Base-by-base conservation (phyloP, 208 protist genomes). In the Trypanosoma mega region DNA sequence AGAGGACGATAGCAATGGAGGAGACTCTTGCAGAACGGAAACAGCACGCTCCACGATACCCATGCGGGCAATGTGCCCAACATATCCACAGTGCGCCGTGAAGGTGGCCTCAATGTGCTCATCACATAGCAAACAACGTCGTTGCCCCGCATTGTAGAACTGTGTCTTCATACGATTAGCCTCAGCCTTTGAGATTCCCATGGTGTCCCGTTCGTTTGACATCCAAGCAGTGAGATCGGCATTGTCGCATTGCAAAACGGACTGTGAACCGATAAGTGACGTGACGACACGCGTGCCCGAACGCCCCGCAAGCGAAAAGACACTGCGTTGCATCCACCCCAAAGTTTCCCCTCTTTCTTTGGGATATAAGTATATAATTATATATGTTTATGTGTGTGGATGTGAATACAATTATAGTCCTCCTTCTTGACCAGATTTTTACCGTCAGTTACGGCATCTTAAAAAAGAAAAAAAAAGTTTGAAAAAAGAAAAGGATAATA, bases 1-100 rank as follows among this genome's bases (percentile, higher is more conserved):
- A 11, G 21, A 21, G 7, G 37, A 9, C 31, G 20, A 27, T 6
- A 23, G 30, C 44, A 37, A 11, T 45, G 53, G 4, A 12, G 12
- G 30, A 23, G 52, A 52, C 29, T 50, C 60, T 34, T 75, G 54
- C 14, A 84, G 49, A 7, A 87, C 50, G 18, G 58, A 54, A 6
- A 87, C 37, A 0, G 67, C 67, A 3, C 83, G 63, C 67, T 80
- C 72, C 30, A 91, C 44, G n/a, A 94, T 73, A 14, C 53, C 83
- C 3, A 85, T 21, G 8, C 81, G 80, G 3, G 74, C 72, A 7
- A 58, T 48, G 59, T 94, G 87, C 23, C 79, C 68, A 1, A 82
- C 56, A n/a, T 54, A 65, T 16, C 16, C 23, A 7, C 3, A 57
- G 60, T 94, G 87, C 14, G 57, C 31, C 14, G 23, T 18, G 60